phyloP scores from a whole-genome alignment of 225 moss, liverwort and hornwort genomes.

The Physcomitrium patens region DNA sequence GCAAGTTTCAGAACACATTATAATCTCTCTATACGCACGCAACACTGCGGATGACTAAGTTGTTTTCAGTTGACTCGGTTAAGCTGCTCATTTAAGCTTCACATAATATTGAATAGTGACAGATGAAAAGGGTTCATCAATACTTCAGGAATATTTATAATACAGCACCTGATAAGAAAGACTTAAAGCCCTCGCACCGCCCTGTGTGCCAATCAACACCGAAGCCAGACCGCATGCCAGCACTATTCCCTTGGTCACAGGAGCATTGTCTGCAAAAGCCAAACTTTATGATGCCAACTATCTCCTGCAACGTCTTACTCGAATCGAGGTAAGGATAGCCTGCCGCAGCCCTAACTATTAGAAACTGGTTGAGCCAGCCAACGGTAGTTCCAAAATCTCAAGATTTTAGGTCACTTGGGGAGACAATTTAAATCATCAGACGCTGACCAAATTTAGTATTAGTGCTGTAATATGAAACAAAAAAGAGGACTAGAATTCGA shows the following conservation, averaged over 20 bases:
- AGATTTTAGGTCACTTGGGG: background rate
- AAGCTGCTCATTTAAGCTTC: no score
- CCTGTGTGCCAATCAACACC: constrained; percentile 81
- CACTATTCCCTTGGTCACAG: constrained; percentile 87
- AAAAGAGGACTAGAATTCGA: background rate
- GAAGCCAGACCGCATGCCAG: constrained; percentile 79
- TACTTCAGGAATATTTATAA: background rate
- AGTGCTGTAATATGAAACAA: background rate
- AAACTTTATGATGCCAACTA: background rate
- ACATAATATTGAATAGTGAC: no score
- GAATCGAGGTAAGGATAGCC: background rate
- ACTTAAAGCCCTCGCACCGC: constrained; percentile 77
- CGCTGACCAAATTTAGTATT: background rate
- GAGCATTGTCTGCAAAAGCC: constrained; percentile 80
- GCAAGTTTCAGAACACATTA: no score
- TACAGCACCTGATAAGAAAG: constrained; percentile 79
- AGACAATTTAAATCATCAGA: background rate
- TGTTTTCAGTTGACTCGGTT: no score
- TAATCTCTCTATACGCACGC: no score
- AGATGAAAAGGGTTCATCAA: background rate
- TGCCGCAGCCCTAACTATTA: background rate
- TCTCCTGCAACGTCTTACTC: background rate
- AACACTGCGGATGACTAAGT: no score
- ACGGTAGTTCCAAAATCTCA: constrained; percentile 17
- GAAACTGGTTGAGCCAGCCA: background rate